Conservation (phyloP, 257 asterid genomes). For the Nicotiana obtusifolia region DNA sequence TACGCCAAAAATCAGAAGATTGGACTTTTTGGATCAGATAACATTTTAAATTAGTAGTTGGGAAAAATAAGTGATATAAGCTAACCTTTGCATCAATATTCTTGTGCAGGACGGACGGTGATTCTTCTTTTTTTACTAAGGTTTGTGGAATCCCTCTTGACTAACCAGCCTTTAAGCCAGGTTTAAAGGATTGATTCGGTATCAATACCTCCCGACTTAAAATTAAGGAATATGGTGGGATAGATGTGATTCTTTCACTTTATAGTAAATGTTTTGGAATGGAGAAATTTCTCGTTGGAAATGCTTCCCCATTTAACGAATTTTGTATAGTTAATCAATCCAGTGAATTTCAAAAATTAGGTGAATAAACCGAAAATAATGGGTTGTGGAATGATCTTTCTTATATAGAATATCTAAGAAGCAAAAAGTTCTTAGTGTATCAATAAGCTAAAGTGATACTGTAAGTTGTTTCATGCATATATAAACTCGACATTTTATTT, state of each 20-base stretch:
- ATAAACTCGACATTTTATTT: too few species aligned
- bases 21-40: background rate
- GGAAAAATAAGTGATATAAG: background rate
- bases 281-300: too few species aligned
- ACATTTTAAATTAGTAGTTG: background rate
- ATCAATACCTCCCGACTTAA: background rate
- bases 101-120: background rate
- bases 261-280: too few species aligned
- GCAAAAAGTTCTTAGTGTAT: background rate
- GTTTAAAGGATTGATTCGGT: background rate
- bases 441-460: too few species aligned
- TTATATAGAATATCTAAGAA: background rate
- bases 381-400: background rate
- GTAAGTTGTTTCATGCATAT: too few species aligned
- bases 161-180: background rate
- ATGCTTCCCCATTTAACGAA: too few species aligned
- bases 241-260: background rate
- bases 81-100: background rate
- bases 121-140: background rate
- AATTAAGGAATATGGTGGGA: background rate
- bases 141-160: background rate
- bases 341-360: background rate
- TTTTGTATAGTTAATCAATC: too few species aligned
- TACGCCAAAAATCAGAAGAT: background rate
- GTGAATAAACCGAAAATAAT: background rate